A percentile compares a stretch with the other conserved stretches of the same genome.
These are phyloP conservation scores for Deinandra increscens DNA, from an alignment of 129 eudicot species.

Conservation along the genomic window DNA sequence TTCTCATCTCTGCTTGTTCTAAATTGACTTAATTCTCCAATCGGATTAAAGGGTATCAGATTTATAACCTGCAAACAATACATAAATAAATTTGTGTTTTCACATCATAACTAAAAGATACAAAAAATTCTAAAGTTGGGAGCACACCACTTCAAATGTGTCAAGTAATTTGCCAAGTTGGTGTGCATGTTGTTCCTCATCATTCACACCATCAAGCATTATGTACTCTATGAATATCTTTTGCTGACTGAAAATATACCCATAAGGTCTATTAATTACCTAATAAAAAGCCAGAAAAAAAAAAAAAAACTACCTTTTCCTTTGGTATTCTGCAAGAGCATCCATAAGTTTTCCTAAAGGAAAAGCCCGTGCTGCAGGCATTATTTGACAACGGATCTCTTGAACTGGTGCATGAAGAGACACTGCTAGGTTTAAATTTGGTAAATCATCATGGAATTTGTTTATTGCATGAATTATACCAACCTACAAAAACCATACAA, in stretches of 20 bases:
- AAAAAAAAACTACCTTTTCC: slow-evolving; percentile 47
- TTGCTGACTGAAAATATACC: slow-evolving; percentile 64
- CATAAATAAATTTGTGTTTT: not conserved
- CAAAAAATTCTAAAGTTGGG: not conserved
- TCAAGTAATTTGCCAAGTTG: slow-evolving; percentile 87
- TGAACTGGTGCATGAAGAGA: slow-evolving; percentile 98
- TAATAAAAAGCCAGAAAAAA: not conserved
- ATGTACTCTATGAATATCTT: slow-evolving; percentile 92
- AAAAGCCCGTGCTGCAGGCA: slow-evolving; percentile 99
- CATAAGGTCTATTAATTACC: slow-evolving; percentile 22
- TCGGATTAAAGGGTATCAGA: slow-evolving; percentile 94
- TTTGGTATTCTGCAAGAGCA: slow-evolving; percentile 73
- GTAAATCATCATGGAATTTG: slow-evolving; percentile 80
- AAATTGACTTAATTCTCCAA: slow-evolving; percentile 68
- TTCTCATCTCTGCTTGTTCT: slow-evolving; percentile 61
- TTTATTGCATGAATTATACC: slow-evolving; percentile 89
- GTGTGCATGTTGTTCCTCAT: slow-evolving; percentile 91
- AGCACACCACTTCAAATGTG: slow-evolving; percentile 84
- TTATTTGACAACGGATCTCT: slow-evolving; percentile 88
- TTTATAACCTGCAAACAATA: slow-evolving; percentile 71
- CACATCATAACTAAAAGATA: not conserved
- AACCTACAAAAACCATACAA: slow-evolving; percentile 46
- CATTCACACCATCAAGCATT: slow-evolving; percentile 98
- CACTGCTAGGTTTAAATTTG: slow-evolving; percentile 82
- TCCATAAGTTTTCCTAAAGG: slow-evolving; percentile 91